Conservation (phyloP, 2,329 filamentous ascomycete genomes). For the Phialocephala sp. region DNA sequence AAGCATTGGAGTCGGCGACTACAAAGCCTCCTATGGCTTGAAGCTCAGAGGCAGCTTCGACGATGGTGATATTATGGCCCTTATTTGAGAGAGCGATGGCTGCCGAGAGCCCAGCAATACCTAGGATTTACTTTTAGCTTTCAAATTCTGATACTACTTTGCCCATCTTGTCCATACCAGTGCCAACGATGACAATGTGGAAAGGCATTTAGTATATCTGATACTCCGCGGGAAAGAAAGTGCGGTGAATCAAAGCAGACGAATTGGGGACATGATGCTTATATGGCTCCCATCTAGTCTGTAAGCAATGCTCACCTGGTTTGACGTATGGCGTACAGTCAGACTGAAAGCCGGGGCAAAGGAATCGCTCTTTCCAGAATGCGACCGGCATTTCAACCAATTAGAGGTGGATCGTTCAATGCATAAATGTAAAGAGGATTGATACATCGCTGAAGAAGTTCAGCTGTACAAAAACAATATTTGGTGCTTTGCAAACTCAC, state of each 20-base stretch:
- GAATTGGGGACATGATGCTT: background rate
- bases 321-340: conserved; percentile 1
- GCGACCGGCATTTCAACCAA: no score
- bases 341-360: background rate
- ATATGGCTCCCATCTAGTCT: background rate
- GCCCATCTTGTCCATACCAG: background rate
- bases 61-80: conserved; percentile 10
- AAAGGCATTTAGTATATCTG: conserved; percentile 1
- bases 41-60: background rate
- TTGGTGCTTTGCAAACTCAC: no score
- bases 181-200: conserved; percentile 14
- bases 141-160: background rate
- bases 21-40: conserved; percentile 12
- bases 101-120: conserved; percentile 10
- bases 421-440: no score
- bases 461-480: no score
- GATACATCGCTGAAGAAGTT: no score
- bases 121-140: background rate
- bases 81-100: conserved; percentile 8
- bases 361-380: background rate
- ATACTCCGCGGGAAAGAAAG: background rate
- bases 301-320: no score
- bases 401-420: no score
- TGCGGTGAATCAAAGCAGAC: background rate
- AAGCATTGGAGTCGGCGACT: conserved; percentile 3